These are phyloP conservation scores for Stropharia rugosoannulata DNA, from an alignment of 768 basidiomycete species.

Conservation along the genomic window DNA sequence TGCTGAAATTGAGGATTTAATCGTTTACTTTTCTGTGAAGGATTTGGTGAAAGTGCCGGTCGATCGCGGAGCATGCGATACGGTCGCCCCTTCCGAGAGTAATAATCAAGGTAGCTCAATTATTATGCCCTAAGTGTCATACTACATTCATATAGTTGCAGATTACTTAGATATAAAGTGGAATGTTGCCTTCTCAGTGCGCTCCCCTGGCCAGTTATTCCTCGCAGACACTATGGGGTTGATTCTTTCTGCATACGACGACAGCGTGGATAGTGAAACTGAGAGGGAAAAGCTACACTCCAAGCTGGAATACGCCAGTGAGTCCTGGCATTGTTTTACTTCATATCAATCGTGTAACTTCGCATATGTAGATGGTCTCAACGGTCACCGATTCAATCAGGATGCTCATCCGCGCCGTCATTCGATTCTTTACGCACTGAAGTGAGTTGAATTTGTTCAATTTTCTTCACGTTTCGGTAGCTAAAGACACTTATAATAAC, in stretches of 20 bases:
- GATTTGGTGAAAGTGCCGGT: slow-evolving; percentile 31
- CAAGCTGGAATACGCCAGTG: slow-evolving; percentile 24
- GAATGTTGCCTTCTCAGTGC: slow-evolving; percentile 30
- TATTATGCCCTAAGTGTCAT: no score
- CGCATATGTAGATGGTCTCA: slow-evolving; percentile 21
- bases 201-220: slow-evolving; percentile 20
- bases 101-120: background rate
- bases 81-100: background rate
- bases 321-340: background rate
- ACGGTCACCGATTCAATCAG: slow-evolving; percentile 26
- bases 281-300: slow-evolving; percentile 19
- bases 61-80: slow-evolving; percentile 23
- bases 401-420: slow-evolving; percentile 12
- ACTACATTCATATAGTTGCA: slow-evolving; percentile 6
- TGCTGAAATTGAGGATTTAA: background rate
- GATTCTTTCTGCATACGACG: slow-evolving; percentile 4
- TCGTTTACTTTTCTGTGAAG: slow-evolving; percentile 12
- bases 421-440: slow-evolving; percentile 16
- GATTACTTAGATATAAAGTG: slow-evolving; percentile 31
- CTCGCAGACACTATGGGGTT: slow-evolving; percentile 16
- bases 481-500: background rate
- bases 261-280: slow-evolving; percentile 16
- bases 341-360: background rate
- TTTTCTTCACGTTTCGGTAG: background rate
- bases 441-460: slow-evolving; percentile 6